phyloP scores from a whole-genome alignment of 2,329 filamentous ascomycete genomes.

The Nakataea oryzae region DNA sequence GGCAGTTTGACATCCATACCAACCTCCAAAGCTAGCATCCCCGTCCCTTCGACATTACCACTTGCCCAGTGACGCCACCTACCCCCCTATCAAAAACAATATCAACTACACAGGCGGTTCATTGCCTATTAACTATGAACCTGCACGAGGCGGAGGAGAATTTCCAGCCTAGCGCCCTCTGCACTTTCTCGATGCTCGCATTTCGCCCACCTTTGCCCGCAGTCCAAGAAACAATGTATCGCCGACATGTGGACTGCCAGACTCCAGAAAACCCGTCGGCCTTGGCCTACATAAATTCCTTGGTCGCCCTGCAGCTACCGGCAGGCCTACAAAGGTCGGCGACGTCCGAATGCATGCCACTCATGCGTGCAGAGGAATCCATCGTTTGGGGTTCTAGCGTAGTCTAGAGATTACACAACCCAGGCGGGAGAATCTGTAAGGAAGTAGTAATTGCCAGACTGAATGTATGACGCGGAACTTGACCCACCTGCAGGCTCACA shows the following conservation, averaged over 20 bases:
- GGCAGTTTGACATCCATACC: no score
- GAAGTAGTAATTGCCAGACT: neutral
- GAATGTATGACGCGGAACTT: neutral
- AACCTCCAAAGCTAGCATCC: no score
- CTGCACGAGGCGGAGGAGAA: no score
- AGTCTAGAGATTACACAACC: neutral
- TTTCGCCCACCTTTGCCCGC: no score
- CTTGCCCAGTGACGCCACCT: no score
- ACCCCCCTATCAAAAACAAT: no score
- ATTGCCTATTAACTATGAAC: no score
- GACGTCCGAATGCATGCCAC: neutral
- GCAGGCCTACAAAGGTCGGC: neutral
- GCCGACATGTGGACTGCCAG: neutral
- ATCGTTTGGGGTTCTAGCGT: neutral
- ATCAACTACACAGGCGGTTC: no score
- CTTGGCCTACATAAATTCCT: neutral
- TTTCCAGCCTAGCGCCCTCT: no score
- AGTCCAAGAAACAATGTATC: neutral
- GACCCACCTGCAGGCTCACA: neutral
- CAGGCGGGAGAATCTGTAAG: neutral
- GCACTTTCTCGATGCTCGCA: no score
- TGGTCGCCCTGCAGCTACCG: neutral
- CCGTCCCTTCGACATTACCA: no score
- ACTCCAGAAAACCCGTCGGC: neutral
- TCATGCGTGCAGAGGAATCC: neutral